Base-by-base conservation (phyloP, 495 filamentous ascomycete genomes). In the Aspergillus nidulans region DNA sequence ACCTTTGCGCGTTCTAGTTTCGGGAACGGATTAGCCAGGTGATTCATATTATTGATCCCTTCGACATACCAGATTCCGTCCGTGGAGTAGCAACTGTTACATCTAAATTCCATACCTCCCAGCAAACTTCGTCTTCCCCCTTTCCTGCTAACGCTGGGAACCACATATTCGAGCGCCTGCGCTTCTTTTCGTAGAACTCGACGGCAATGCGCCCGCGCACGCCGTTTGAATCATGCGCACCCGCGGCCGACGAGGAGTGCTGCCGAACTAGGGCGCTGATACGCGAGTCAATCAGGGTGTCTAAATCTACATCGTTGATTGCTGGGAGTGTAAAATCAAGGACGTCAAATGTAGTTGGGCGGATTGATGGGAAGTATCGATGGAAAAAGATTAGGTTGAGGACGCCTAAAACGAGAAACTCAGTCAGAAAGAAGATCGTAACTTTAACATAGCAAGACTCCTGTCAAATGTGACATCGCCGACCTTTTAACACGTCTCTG, bases 321-420 rank as follows among this genome's bases (percentile, higher is more conserved):
- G 87, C 84, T 28, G 95, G 90, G 7, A 97, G 81, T 24, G 91
- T 96, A 50, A 97, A 80, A 64, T 96, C 94, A 52, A 97, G 84
- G 41, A 97, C 82, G 64, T 98, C 94, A 66, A 90, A 85, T 41
- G 89, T 90, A 42, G 82, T 80, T n/a, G 94, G 94, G 13, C 82
- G 75, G 52, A 96, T 80, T 25, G 88, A 84, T 53, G 88, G 88
- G 76, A 98, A 97, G 79, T 91, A 95, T 56, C 94, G 89, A 72
- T 97, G 91, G 78, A 98, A 98, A 85, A 97, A 98, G 67, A 98
- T 96, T 38, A 92, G 94, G 69, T 96, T 91, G 48, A 97, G 85
- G 63, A 97, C 87, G 56, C 88, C 92, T 97, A 57, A 8, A 21
- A 16, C 3, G 7, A 51, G 20, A 21, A 34, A 39, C 5, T 8